Evolutionary conservation across 257 asterid genomes (phyloP).

Genomic region (Solanum medicagineum): DNA sequence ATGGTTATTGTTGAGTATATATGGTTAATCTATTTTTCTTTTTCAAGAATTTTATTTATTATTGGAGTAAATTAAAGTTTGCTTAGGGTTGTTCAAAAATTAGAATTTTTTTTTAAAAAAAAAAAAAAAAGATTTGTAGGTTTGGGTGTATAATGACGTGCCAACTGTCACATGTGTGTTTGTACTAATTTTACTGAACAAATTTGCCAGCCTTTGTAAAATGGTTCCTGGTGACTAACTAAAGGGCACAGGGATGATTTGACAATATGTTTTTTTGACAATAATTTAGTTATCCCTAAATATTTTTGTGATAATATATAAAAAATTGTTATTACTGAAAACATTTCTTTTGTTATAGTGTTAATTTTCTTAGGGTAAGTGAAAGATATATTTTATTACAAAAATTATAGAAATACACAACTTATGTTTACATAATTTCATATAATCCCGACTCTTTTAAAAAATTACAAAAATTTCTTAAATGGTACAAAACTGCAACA

Average conservation of each 20-base stretch:
- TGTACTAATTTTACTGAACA: background rate
- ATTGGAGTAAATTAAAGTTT: background rate
- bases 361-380: too few species aligned
- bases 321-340: too few species aligned
- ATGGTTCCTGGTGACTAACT: background rate
- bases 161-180: conserved; percentile 12
- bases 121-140: background rate
- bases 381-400: too few species aligned
- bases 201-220: background rate
- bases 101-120: background rate
- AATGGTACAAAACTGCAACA: too few species aligned
- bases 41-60: background rate
- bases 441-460: too few species aligned
- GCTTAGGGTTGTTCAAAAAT: conserved; percentile 1
- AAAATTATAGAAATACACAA: too few species aligned
- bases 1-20: background rate
- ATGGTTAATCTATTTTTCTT: background rate
- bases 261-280: too few species aligned
- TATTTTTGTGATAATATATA: too few species aligned
- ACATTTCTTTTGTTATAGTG: too few species aligned
- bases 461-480: too few species aligned
- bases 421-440: too few species aligned
- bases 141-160: conserved; percentile 7
- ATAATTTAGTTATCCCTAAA: too few species aligned
- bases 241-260: background rate